Conservation (phyloP, 176 grass and related monocot species). For the Aegilops speltoides region DNA sequence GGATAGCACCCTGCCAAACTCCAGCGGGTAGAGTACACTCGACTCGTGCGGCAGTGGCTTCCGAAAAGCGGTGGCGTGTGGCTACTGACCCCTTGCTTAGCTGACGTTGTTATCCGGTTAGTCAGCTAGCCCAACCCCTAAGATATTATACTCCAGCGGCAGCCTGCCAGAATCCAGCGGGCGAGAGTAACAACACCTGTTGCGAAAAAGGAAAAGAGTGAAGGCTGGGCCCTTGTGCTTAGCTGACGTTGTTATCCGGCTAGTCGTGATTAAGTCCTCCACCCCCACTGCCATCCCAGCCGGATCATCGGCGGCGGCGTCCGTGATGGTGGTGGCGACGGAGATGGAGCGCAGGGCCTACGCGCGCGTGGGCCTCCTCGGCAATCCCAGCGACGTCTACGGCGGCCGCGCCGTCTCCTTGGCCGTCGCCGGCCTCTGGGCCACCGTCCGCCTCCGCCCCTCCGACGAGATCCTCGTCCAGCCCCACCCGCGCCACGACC, state of each 20-base stretch:
- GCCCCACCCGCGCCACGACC: conserved; percentile 72
- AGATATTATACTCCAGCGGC: too few species aligned
- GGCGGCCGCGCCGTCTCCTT: conserved; percentile 62
- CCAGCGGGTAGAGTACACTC: background rate
- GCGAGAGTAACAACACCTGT: too few species aligned
- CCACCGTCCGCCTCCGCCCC: conserved; percentile 60
- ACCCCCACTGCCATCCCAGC: too few species aligned
- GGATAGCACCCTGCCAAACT: too few species aligned
- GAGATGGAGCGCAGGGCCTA: conserved; percentile 48
- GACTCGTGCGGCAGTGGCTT: background rate
- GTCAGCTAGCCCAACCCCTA: too few species aligned
- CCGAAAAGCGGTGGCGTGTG: background rate
- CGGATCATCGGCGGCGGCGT: background rate
- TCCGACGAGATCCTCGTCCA: conserved; percentile 58
- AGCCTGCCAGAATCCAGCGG: too few species aligned
- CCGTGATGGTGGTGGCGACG: background rate
- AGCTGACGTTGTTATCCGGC: background rate
- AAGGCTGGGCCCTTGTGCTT: background rate
- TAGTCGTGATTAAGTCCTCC: too few species aligned
- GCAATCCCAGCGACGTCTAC: conserved; percentile 91
- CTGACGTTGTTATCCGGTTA: background rate
- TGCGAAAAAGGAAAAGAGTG: rapidly evolving
- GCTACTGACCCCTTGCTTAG: background rate
- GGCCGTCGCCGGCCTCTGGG: conserved; percentile 64
- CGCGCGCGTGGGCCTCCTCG: conserved; percentile 69